Evolutionary conservation across 176 grass and related monocot species (phyloP).

Genomic region (Microstegium vimineum): DNA sequence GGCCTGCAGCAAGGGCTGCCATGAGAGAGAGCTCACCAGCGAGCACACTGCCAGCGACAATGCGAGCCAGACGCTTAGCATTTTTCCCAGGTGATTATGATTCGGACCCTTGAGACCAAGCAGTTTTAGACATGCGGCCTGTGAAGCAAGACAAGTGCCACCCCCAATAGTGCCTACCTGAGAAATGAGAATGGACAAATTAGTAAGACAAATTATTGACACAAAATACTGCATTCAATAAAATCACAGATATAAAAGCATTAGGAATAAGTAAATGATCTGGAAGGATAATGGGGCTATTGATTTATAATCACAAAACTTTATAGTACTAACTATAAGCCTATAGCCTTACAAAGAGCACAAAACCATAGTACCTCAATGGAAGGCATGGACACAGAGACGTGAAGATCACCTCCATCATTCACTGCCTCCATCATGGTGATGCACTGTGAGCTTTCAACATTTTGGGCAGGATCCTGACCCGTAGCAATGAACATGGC

Average conservation of each 20-base stretch:
- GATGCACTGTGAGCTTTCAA: constrained; percentile 83
- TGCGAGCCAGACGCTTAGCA: constrained; percentile 52
- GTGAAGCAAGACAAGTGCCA: constrained; percentile 66
- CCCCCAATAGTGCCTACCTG: constrained; percentile 85
- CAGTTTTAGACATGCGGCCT: constrained; percentile 69
- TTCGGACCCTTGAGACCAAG: constrained; percentile 68
- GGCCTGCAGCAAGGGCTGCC: constrained; percentile 57
- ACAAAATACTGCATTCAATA: background rate
- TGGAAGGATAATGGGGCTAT: background rate
- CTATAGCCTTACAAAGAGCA: background rate
- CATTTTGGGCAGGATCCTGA: constrained; percentile 85
- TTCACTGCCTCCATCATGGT: constrained; percentile 76
- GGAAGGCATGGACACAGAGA: constrained; percentile 83
- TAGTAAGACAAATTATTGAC: background rate
- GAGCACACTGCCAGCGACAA: constrained; percentile 70
- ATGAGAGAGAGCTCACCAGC: constrained; percentile 82
- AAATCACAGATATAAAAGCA: background rate
- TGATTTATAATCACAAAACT: background rate
- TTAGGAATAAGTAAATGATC: background rate
- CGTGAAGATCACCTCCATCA: constrained; percentile 57
- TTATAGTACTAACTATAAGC: background rate
- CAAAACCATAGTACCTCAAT: constrained; percentile 48
- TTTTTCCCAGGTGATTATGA: constrained; percentile 52
- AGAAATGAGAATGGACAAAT: constrained; percentile 16
- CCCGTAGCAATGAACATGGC: constrained; percentile 76